Conservation (phyloP, 805 yeast species). For the Zygotorulaspora chibaensis region DNA sequence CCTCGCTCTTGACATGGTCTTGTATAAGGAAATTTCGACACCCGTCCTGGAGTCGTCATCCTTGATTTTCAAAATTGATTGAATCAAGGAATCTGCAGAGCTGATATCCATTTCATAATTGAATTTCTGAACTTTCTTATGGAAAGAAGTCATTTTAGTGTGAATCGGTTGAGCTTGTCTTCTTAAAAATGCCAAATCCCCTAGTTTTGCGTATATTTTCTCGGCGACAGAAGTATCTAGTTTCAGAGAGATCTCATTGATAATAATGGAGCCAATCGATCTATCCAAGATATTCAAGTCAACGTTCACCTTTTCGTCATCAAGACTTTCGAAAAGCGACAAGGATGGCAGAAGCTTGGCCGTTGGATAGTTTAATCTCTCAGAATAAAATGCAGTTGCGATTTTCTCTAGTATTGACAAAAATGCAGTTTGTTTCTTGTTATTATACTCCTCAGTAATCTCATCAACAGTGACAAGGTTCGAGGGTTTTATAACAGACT, state of each 20-base stretch:
- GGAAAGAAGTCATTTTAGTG: slow-evolving; percentile 74
- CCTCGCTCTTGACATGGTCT: slow-evolving; percentile 80
- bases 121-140: slow-evolving; percentile 60
- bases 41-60: slow-evolving; percentile 64
- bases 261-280: slow-evolving; percentile 50
- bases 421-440: slow-evolving; percentile 10
- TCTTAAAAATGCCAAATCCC: slow-evolving; percentile 78
- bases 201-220: slow-evolving; percentile 65
- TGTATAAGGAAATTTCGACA: slow-evolving; percentile 72
- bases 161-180: slow-evolving; percentile 82
- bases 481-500: slow-evolving; percentile 63
- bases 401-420: slow-evolving; percentile 19
- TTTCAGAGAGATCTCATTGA: slow-evolving; percentile 73
- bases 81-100: slow-evolving; percentile 64
- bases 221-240: slow-evolving; percentile 86
- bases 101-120: slow-evolving; percentile 71
- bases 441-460: slow-evolving; percentile 19
- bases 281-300: slow-evolving; percentile 69
- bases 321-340: slow-evolving; percentile 71
- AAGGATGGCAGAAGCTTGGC: slow-evolving; percentile 38
- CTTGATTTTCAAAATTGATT: slow-evolving; percentile 60
- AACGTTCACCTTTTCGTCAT: slow-evolving; percentile 75
- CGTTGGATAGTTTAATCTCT: slow-evolving; percentile 20
- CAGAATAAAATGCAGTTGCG: slow-evolving; percentile 26
- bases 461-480: slow-evolving; percentile 17